phyloP scores from a whole-genome alignment of 495 filamentous ascomycete genomes.

The Podospora pseudopauciseta region DNA sequence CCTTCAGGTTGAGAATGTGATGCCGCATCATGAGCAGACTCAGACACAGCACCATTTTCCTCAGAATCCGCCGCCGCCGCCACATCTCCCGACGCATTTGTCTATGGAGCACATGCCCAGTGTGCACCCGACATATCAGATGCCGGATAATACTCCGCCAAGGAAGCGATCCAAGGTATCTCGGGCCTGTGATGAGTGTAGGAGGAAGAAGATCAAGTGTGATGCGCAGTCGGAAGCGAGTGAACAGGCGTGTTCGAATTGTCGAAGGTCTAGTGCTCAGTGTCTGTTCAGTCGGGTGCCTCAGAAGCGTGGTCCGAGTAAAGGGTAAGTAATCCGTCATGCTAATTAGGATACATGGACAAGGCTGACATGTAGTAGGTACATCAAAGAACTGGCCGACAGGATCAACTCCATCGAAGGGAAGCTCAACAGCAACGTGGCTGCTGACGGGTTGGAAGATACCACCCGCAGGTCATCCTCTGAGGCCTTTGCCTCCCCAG shows the following conservation, averaged over 20 bases:
- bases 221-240: constrained; percentile 79
- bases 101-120: constrained; percentile 29
- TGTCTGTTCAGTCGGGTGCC: constrained; percentile 92
- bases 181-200: constrained; percentile 90
- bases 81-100: constrained; percentile 36
- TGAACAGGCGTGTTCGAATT: constrained; percentile 80
- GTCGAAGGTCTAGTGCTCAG: constrained; percentile 67
- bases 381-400: constrained; percentile 95
- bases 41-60: constrained; percentile 20
- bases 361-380: constrained; percentile 48
- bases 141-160: constrained; percentile 59
- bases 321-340: constrained; percentile 61
- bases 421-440: constrained; percentile 38
- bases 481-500: constrained; percentile 37
- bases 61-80: constrained; percentile 19
- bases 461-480: constrained; percentile 33
- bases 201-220: constrained; percentile 95
- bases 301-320: constrained; percentile 92
- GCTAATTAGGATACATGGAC: neutral
- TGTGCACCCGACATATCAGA: constrained; percentile 21
- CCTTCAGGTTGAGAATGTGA: constrained; percentile 13
- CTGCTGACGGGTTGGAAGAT: constrained; percentile 20
- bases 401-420: constrained; percentile 79
- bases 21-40: constrained; percentile 23
- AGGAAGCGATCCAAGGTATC: constrained; percentile 89